A percentile compares a stretch with the other conserved stretches of the same genome.
These are phyloP conservation scores for Tetradesmus lagerheimii DNA, from an alignment of 139 green algal genomes.

Conservation along the genomic window DNA sequence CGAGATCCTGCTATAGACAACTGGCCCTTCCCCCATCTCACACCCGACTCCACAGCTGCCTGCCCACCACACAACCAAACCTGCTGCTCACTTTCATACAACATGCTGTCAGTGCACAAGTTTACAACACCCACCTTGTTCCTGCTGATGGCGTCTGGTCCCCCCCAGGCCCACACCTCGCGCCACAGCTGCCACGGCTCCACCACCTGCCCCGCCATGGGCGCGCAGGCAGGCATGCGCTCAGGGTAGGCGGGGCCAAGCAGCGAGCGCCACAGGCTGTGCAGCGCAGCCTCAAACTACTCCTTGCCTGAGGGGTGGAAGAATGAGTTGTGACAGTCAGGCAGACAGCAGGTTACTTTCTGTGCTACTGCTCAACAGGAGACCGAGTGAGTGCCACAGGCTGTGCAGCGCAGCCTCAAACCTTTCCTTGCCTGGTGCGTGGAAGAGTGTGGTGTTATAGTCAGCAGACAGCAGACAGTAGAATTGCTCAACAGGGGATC, in stretches of 20 bases:
- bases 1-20: no score
- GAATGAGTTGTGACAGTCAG: neutral
- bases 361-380: no score
- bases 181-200: conserved; percentile 35
- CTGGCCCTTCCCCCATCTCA: no score
- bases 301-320: conserved; percentile 6
- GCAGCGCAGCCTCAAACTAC: conserved; percentile 22
- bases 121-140: conserved; percentile 23
- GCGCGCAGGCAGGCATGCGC: conserved; percentile 20
- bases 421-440: no score
- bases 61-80: no score
- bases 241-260: conserved; percentile 1
- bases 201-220: conserved; percentile 23
- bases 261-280: neutral
- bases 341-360: no score
- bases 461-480: no score
- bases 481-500: no score
- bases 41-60: no score
- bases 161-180: conserved; percentile 42
- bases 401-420: neutral
- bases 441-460: no score
- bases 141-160: conserved; percentile 14
- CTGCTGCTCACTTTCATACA: no score
- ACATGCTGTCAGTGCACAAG: no score
- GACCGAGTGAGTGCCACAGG: neutral